Conservation (phyloP, 2,329 filamentous ascomycete genomes). For the Shiraia bambusicola region DNA sequence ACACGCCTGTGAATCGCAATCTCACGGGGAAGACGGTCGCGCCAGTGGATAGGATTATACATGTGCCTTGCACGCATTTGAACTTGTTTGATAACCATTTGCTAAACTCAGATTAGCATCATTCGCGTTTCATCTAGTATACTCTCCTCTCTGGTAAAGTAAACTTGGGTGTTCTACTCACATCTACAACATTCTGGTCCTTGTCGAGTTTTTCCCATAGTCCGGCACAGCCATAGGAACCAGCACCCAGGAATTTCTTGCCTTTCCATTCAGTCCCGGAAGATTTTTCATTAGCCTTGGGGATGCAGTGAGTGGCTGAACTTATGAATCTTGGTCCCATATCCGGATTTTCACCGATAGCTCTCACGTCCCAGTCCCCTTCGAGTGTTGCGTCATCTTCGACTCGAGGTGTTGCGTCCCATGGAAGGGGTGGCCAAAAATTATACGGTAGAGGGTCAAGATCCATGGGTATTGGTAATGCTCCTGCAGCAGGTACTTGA, state of each 20-base stretch:
- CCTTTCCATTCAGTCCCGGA: background rate
- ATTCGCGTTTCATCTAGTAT: too few species aligned
- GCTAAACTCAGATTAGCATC: too few species aligned
- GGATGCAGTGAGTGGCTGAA: too few species aligned
- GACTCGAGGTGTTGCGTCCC: too few species aligned
- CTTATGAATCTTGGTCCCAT: too few species aligned
- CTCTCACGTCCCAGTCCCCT: too few species aligned
- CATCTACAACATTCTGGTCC: background rate
- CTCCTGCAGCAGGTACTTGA: background rate
- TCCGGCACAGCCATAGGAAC: background rate
- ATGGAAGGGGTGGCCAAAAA: constrained; percentile 1
- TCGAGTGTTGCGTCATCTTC: too few species aligned
- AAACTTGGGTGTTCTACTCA: background rate
- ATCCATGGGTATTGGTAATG: background rate
- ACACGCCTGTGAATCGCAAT: constrained; percentile 4
- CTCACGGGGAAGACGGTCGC: constrained; percentile 3
- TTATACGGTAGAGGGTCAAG: background rate
- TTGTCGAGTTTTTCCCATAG: background rate
- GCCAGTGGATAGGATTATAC: constrained; percentile 1
- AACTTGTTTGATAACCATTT: background rate
- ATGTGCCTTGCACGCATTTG: background rate
- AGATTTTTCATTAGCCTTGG: background rate
- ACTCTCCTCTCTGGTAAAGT: too few species aligned
- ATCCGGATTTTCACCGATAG: too few species aligned
- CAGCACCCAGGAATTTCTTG: background rate